Evolutionary conservation across 768 basidiomycete species (phyloP).

Genomic region (Pleurotus platypus): DNA sequence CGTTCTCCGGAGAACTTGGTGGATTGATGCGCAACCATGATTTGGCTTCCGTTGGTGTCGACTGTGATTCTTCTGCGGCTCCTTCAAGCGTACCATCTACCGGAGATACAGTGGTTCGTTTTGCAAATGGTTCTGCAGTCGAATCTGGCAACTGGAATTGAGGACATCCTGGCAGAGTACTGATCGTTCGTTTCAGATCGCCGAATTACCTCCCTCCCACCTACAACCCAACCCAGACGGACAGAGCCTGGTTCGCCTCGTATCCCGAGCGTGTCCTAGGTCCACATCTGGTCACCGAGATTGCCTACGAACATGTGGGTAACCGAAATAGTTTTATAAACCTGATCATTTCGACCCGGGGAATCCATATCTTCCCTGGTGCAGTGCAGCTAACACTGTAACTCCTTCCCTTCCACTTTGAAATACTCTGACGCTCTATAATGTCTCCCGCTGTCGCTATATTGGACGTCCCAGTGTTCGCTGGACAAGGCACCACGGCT

Average conservation of each 20-base stretch:
- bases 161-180: too few species aligned
- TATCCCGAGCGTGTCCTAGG: not conserved
- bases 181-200: too few species aligned
- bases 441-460: not conserved
- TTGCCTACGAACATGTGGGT: not conserved
- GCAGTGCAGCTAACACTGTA: not conserved
- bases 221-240: not conserved
- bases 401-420: not conserved
- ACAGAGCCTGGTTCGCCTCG: not conserved
- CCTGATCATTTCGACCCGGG: not conserved
- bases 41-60: not conserved
- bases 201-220: not conserved
- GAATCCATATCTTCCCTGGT: not conserved
- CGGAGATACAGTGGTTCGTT: not conserved
- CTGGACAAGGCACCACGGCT: slow-evolving; percentile 49
- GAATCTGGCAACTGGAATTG: not conserved
- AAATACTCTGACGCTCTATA: not conserved
- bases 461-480: slow-evolving; percentile 46
- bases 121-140: not conserved
- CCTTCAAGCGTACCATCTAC: not conserved
- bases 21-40: not conserved
- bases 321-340: not conserved
- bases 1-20: not conserved
- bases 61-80: not conserved
- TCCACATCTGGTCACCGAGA: not conserved